phyloP scores from a whole-genome alignment of 2,329 filamentous ascomycete genomes.

The Calonectria honghensis region DNA sequence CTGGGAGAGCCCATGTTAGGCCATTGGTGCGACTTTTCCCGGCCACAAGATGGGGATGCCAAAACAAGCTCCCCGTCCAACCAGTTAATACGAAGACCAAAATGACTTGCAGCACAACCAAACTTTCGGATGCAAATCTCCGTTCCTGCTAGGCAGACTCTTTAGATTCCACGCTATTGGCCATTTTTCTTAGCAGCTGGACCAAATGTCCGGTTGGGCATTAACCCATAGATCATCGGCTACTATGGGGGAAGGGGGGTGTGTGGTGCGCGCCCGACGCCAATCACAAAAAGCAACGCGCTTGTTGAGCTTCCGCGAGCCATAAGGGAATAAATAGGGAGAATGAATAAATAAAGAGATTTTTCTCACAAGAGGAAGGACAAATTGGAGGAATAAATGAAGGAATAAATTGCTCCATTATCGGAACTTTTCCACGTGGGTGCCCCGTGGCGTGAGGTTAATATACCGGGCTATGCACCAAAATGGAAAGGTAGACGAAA shows the following conservation, averaged over 20 bases:
- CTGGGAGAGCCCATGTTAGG: slow-evolving; percentile 9
- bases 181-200: neutral
- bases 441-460: neutral
- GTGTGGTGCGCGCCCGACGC: neutral
- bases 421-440: slow-evolving; percentile 3
- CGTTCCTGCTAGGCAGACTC: neutral
- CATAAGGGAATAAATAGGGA: slow-evolving; percentile 3
- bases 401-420: neutral
- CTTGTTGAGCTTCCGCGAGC: neutral
- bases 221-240: neutral
- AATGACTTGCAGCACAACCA: neutral
- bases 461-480: slow-evolving; percentile 5
- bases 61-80: neutral
- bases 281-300: neutral
- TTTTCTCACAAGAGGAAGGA: too few species aligned
- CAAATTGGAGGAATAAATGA: too few species aligned
- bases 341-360: neutral
- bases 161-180: neutral
- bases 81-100: neutral
- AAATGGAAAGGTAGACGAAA: neutral
- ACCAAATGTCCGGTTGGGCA: neutral
- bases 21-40: slow-evolving; percentile 23
- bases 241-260: neutral
- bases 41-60: neutral
- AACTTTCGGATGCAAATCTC: neutral